These are phyloP conservation scores for Escovopsis sp. DNA, from an alignment of 2,329 filamentous ascomycete genomes.

Conservation along the genomic window DNA sequence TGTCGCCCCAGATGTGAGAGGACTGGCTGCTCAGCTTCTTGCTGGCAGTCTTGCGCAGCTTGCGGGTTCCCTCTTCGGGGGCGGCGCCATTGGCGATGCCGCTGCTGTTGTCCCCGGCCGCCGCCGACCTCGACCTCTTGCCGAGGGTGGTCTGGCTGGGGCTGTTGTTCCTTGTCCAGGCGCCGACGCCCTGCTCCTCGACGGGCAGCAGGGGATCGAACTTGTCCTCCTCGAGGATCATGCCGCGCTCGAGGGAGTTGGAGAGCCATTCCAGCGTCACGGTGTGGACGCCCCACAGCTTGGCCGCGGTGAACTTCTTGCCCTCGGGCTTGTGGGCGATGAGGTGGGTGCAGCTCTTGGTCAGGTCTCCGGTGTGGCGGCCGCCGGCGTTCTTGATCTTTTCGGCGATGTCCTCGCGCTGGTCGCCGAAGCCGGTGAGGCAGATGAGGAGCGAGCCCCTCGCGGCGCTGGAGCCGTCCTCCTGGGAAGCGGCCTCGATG, in stretches of 20 bases:
- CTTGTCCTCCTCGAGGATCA: slow-evolving; percentile 76
- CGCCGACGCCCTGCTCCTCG: slow-evolving; percentile 61
- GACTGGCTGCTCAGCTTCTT: slow-evolving; percentile 67
- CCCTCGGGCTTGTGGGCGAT: slow-evolving; percentile 67
- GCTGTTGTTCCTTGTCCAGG: slow-evolving; percentile 42
- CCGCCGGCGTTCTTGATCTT: slow-evolving; percentile 58
- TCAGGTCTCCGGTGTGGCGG: slow-evolving; percentile 77
- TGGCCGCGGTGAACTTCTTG: slow-evolving; percentile 83
- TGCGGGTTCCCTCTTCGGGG: slow-evolving; percentile 50
- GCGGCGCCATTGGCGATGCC: slow-evolving; percentile 6
- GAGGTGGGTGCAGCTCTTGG: slow-evolving; percentile 72
- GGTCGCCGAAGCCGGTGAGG: slow-evolving; percentile 42
- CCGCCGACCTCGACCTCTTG: slow-evolving; percentile 44
- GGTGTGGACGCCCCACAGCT: slow-evolving; percentile 63
- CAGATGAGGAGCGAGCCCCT: slow-evolving; percentile 35
- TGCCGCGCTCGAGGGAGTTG: slow-evolving; percentile 69
- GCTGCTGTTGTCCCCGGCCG: slow-evolving; percentile 12
- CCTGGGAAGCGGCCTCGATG: slow-evolving; percentile 18
- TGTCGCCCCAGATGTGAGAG: slow-evolving; percentile 80
- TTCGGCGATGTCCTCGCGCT: slow-evolving; percentile 56
- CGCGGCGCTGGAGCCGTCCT: slow-evolving; percentile 9
- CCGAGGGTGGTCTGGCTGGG: slow-evolving; percentile 30
- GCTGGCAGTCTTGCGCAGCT: slow-evolving; percentile 77
- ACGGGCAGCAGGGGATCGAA: slow-evolving; percentile 62
- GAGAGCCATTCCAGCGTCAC: slow-evolving; percentile 76